These are phyloP conservation scores for Aspergillus indologenus DNA, from an alignment of 495 filamentous ascomycete genomes.

Conservation along the genomic window DNA sequence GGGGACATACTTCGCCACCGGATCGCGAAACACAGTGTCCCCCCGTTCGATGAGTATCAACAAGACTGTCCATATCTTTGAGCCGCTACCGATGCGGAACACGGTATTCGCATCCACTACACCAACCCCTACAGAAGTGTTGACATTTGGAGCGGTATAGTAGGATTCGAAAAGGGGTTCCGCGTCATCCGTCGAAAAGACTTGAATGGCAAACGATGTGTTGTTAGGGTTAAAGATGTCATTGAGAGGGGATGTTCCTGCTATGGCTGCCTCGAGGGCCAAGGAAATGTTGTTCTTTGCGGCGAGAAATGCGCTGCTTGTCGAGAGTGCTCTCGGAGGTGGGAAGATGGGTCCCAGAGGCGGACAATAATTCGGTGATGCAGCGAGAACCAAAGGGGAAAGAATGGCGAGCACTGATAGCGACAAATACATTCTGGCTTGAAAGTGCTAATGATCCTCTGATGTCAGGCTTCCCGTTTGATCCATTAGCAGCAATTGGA, in stretches of 20 bases:
- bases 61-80: slow-evolving; percentile 48
- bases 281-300: not conserved
- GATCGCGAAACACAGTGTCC: slow-evolving; percentile 42
- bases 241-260: not conserved
- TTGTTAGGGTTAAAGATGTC: slow-evolving; percentile 26
- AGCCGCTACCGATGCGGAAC: slow-evolving; percentile 50
- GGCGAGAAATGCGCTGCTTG: not conserved
- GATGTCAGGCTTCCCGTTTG: not conserved
- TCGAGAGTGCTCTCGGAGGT: not conserved
- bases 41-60: slow-evolving; percentile 46
- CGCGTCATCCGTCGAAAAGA: slow-evolving; percentile 40
- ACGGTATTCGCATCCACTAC: slow-evolving; percentile 44
- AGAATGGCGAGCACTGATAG: not conserved
- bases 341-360: not conserved
- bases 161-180: slow-evolving; percentile 39
- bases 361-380: not conserved
- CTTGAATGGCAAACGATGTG: slow-evolving; percentile 46
- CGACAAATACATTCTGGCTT: not conserved
- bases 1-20: slow-evolving; percentile 47
- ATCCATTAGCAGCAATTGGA: not conserved
- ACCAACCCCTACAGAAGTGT: slow-evolving; percentile 32
- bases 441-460: not conserved
- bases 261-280: not conserved
- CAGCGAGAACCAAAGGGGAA: not conserved
- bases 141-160: slow-evolving; percentile 40